Evolutionary conservation across 2,329 filamentous ascomycete genomes (phyloP).

Genomic region (Rachicladosporium sp.): DNA sequence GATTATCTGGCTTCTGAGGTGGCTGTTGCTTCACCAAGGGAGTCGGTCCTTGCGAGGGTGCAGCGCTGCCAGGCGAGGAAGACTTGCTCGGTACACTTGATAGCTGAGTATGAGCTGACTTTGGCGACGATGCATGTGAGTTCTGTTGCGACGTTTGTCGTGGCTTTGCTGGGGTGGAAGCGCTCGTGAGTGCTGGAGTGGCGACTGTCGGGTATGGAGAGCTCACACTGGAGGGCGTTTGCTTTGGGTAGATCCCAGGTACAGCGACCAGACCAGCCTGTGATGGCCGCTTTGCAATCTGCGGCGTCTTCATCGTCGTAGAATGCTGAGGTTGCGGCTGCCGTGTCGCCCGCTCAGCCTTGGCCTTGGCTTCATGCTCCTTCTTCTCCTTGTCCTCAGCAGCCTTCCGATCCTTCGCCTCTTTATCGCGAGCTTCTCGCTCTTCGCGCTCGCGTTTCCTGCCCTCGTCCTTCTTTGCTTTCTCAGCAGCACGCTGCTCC

Average conservation of each 20-base stretch:
- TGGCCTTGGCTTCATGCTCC: slow-evolving; percentile 46
- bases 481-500: slow-evolving; percentile 69
- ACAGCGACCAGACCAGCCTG: slow-evolving; percentile 43
- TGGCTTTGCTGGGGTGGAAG: slow-evolving; percentile 63
- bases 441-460: slow-evolving; percentile 68
- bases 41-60: slow-evolving; percentile 48
- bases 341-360: slow-evolving; percentile 32
- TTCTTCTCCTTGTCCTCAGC: slow-evolving; percentile 45
- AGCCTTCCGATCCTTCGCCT: slow-evolving; percentile 56
- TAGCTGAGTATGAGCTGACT: slow-evolving; percentile 45
- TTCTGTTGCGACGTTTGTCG: slow-evolving; percentile 72
- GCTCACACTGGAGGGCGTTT: slow-evolving; percentile 43
- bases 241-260: slow-evolving; percentile 41
- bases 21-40: slow-evolving; percentile 53
- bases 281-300: slow-evolving; percentile 45
- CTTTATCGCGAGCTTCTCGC: slow-evolving; percentile 54
- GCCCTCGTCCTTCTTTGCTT: slow-evolving; percentile 56
- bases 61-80: slow-evolving; percentile 45
- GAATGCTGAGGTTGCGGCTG: slow-evolving; percentile 26
- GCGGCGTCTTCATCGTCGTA: slow-evolving; percentile 11
- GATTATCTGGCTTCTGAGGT: slow-evolving; percentile 44
- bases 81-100: slow-evolving; percentile 38
- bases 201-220: slow-evolving; percentile 72
- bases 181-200: slow-evolving; percentile 72
- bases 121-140: slow-evolving; percentile 55